Conservation (phyloP, 2,329 filamentous ascomycete species). For the Pseudogymnoascus destructans region DNA sequence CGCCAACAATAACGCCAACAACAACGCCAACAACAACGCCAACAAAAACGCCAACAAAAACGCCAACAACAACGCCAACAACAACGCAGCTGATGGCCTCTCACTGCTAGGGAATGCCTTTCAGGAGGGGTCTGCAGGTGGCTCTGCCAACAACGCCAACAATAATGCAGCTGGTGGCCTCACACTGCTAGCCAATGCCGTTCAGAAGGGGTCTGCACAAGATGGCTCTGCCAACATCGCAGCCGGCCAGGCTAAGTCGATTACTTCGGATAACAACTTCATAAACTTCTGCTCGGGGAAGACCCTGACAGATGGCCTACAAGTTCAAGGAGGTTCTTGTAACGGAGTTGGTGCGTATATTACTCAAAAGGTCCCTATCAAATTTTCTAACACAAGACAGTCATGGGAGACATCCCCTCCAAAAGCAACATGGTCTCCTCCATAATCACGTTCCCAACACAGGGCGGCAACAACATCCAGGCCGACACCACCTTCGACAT, state of each 20-base stretch:
- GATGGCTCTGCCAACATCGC: constrained; percentile 20
- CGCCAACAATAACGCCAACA: too few relatives aligned
- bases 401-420: constrained; percentile 26
- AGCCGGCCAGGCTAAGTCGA: constrained; percentile 20
- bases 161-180: constrained; percentile 9
- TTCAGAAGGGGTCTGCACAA: constrained; percentile 23
- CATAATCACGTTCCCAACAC: constrained; percentile 22
- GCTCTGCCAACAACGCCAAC: constrained; percentile 15
- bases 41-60: too few relatives aligned
- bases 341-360: constrained; percentile 31
- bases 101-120: constrained; percentile 19
- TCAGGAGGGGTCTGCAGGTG: constrained; percentile 24
- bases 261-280: constrained; percentile 25
- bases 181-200: constrained; percentile 18
- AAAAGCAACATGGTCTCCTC: constrained; percentile 25
- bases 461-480: constrained; percentile 15
- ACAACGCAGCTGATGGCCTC: constrained; percentile 9
- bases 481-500: constrained; percentile 25
- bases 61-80: constrained; percentile 10
- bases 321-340: constrained; percentile 46
- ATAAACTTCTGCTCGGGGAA: constrained; percentile 25
- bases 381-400: constrained; percentile 13
- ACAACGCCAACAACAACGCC: too few relatives aligned
- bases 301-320: constrained; percentile 46
- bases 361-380: neutral